A percentile compares a stretch with the other conserved stretches of the same genome.
These are phyloP conservation scores for Claviceps purpurea DNA, from an alignment of 2,329 filamentous ascomycete genomes.

Conservation along the genomic window DNA sequence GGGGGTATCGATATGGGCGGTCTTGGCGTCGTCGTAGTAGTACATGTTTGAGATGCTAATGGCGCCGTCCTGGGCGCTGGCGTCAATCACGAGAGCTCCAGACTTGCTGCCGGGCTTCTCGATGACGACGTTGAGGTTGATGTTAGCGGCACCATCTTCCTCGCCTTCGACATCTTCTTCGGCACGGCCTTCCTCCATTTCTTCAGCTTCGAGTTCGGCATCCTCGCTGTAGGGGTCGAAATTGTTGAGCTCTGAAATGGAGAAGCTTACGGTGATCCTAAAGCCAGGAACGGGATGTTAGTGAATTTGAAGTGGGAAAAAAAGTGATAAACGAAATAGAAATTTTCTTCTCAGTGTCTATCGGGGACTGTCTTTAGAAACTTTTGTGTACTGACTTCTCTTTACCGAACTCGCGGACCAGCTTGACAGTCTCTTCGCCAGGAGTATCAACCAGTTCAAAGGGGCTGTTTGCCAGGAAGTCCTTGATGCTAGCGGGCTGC, in stretches of 20 bases:
- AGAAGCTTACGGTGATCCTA: constrained; percentile 32
- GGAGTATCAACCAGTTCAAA: constrained; percentile 73
- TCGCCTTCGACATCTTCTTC: constrained; percentile 36
- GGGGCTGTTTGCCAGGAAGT: constrained; percentile 74
- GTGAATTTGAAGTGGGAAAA: neutral
- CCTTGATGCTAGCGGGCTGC: constrained; percentile 64
- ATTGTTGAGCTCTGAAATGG: constrained; percentile 27
- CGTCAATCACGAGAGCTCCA: constrained; percentile 77
- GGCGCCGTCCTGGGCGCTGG: constrained; percentile 70
- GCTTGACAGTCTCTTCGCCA: constrained; percentile 76
- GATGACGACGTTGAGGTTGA: constrained; percentile 71
- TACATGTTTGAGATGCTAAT: constrained; percentile 85
- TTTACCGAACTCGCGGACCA: constrained; percentile 71
- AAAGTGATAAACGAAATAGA: too few species aligned
- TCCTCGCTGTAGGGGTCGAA: constrained; percentile 26
- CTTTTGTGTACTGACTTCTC: constrained; percentile 54
- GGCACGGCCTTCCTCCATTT: constrained; percentile 28
- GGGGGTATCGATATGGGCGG: constrained; percentile 63
- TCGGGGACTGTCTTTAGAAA: too few species aligned
- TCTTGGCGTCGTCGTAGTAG: constrained; percentile 66
- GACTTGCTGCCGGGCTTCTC: constrained; percentile 62
- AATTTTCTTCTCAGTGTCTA: too few species aligned
- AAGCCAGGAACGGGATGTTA: neutral
- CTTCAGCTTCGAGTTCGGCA: constrained; percentile 25
- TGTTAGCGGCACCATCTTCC: constrained; percentile 55